Conservation (phyloP, 345 rosid genomes). For the Rhodamnia argentea region DNA sequence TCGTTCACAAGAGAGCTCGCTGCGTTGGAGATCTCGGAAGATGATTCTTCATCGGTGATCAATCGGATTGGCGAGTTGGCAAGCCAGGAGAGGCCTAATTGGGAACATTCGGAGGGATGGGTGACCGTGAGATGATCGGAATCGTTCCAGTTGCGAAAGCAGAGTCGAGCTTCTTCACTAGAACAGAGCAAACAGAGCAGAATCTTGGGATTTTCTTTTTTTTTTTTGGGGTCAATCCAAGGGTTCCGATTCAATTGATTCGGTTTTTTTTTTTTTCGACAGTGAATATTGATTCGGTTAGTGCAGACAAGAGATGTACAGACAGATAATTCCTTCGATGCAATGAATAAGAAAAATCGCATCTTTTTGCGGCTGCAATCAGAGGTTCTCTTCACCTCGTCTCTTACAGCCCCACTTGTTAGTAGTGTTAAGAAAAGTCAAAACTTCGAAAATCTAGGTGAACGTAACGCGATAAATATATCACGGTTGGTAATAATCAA, state of each 20-base stretch:
- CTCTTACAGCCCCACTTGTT: background rate
- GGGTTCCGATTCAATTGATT: background rate
- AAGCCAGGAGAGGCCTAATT: background rate
- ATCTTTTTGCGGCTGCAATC: background rate
- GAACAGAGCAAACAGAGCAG: background rate
- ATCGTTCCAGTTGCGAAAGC: background rate
- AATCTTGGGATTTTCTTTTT: background rate
- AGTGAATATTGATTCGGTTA: background rate
- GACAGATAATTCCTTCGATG: background rate
- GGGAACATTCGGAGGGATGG: background rate
- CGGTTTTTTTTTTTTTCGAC: background rate
- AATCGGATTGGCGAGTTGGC: background rate
- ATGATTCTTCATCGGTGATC: background rate
- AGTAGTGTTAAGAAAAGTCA: background rate
- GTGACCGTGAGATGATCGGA: background rate
- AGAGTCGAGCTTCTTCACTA: background rate
- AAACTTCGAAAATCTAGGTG: background rate
- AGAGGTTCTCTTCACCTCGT: background rate
- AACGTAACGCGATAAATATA: rapidly evolving
- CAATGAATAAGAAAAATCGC: background rate
- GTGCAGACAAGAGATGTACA: background rate
- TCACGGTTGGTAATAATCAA: rapidly evolving
- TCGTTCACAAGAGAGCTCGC: background rate
- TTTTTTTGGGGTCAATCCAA: background rate
- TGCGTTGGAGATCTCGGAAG: background rate